A percentile compares a stretch with the other conserved stretches of the same genome.
Conservation (phyloP, 2,329 filamentous ascomycete species). For the Diplodia scrobiculata region DNA sequence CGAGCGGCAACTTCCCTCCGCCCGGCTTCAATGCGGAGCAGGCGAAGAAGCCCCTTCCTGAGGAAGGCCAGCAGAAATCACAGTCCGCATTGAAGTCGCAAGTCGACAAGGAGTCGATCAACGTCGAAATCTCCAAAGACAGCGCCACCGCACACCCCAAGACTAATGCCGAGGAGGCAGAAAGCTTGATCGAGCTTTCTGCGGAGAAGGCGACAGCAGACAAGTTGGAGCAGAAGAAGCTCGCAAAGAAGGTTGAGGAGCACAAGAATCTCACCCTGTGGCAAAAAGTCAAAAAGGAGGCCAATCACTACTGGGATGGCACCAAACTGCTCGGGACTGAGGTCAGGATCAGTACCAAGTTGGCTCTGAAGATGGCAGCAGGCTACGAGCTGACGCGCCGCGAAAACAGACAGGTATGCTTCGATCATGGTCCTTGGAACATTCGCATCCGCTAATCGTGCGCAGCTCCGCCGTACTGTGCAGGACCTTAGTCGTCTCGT, state of each 20-base stretch:
- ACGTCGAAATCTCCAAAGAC: slow-evolving; percentile 40
- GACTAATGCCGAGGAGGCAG: slow-evolving; percentile 51
- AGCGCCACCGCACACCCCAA: slow-evolving; percentile 51
- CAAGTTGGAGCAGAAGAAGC: slow-evolving; percentile 57
- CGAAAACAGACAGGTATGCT: slow-evolving; percentile 75
- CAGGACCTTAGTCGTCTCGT: slow-evolving; percentile 90
- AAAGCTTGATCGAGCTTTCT: slow-evolving; percentile 64
- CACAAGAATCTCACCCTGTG: slow-evolving; percentile 84
- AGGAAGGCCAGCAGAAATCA: slow-evolving; percentile 51
- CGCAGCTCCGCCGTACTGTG: slow-evolving; percentile 78
- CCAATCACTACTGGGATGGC: slow-evolving; percentile 95
- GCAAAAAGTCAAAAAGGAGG: slow-evolving; percentile 94
- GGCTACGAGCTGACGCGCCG: slow-evolving; percentile 94
- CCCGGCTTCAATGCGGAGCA: slow-evolving; percentile 89
- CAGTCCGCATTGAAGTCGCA: slow-evolving; percentile 32
- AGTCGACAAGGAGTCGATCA: slow-evolving; percentile 34
- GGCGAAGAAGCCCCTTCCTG: slow-evolving; percentile 79
- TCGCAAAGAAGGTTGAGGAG: slow-evolving; percentile 67
- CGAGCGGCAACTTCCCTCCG: slow-evolving; percentile 65
- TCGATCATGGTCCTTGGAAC: slow-evolving; percentile 7
- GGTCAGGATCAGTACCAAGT: slow-evolving; percentile 84
- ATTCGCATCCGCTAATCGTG: background rate
- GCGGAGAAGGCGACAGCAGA: slow-evolving; percentile 58
- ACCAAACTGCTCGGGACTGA: slow-evolving; percentile 92
- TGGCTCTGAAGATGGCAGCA: slow-evolving; percentile 95